These are phyloP conservation scores for Hypoxylon fragiforme DNA, from an alignment of 495 filamentous ascomycete species.

Conservation along the genomic window DNA sequence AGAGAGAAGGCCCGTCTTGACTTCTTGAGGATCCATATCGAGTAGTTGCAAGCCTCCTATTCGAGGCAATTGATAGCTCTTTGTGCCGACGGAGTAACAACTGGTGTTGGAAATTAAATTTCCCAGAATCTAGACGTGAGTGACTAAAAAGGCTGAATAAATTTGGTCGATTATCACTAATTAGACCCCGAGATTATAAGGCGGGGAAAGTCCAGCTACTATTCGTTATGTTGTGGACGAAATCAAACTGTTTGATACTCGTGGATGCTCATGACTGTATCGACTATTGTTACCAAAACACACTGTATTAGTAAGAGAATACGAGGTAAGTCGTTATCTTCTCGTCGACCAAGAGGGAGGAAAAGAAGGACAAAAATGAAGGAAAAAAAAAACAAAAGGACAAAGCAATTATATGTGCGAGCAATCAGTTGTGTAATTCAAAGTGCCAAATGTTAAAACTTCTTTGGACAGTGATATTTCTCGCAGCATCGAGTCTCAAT, in stretches of 20 bases:
- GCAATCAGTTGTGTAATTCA: conserved; percentile 29
- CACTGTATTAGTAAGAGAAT: conserved; percentile 13
- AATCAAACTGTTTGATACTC: conserved; percentile 22
- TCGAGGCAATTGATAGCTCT: too few species aligned
- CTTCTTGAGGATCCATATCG: conserved; percentile 27
- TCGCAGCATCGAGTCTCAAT: conserved; percentile 13
- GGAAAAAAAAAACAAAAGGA: conserved; percentile 5
- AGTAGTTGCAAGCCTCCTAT: too few species aligned
- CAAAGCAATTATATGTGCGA: not conserved
- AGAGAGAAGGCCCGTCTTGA: conserved; percentile 20
- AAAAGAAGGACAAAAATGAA: not conserved
- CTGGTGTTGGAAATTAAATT: too few species aligned
- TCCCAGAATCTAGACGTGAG: too few species aligned
- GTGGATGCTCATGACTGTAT: conserved; percentile 28
- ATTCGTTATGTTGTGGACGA: conserved; percentile 19
- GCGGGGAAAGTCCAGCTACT: conserved; percentile 23
- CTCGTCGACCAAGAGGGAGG: too few species aligned
- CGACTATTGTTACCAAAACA: conserved; percentile 23
- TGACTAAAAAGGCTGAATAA: conserved; percentile 1
- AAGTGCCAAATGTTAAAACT: conserved; percentile 24
- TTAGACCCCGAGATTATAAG: conserved; percentile 5
- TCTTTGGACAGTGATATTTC: conserved; percentile 21
- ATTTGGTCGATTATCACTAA: conserved; percentile 1
- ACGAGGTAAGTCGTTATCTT: too few species aligned
- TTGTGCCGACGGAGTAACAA: too few species aligned